Conservation (phyloP, 306 rosid species). For the Cucurbita moschata region DNA sequence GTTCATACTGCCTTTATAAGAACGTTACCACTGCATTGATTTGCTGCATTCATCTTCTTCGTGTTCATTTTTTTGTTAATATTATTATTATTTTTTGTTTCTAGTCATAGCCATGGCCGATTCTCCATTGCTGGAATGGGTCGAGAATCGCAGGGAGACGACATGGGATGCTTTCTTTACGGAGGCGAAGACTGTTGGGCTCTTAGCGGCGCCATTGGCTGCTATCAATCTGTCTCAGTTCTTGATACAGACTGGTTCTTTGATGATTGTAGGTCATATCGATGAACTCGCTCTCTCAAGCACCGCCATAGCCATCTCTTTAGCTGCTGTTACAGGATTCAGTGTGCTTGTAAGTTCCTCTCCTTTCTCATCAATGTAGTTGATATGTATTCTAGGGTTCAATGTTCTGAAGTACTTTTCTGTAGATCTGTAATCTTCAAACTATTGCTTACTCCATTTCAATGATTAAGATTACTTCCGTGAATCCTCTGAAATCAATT, state of each 20-base stretch:
- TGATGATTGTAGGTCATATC: conserved; percentile 49
- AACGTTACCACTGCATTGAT: background rate
- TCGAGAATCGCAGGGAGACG: background rate
- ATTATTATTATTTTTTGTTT: background rate
- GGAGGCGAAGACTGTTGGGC: conserved; percentile 29
- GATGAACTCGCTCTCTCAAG: conserved; percentile 39
- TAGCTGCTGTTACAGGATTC: conserved; percentile 34
- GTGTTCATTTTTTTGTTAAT: background rate
- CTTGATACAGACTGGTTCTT: conserved; percentile 28
- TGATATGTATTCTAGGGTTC: no score
- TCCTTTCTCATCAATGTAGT: no score
- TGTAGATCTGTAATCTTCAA: background rate
- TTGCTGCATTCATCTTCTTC: background rate
- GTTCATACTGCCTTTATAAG: background rate
- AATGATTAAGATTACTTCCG: background rate
- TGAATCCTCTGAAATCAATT: background rate
- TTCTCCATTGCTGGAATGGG: background rate
- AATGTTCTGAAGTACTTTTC: background rate
- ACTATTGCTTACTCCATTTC: background rate
- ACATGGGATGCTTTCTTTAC: conserved; percentile 8
- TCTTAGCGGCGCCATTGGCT: conserved; percentile 37
- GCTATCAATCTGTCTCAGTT: conserved; percentile 29
- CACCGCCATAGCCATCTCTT: conserved; percentile 36
- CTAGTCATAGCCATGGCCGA: background rate
- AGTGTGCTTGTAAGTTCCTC: conserved; percentile 28